A percentile compares a stretch with the other conserved stretches of the same genome.
These are phyloP conservation scores for Penicillium paradoxum DNA, from an alignment of 495 filamentous ascomycete species.

Conservation along the genomic window DNA sequence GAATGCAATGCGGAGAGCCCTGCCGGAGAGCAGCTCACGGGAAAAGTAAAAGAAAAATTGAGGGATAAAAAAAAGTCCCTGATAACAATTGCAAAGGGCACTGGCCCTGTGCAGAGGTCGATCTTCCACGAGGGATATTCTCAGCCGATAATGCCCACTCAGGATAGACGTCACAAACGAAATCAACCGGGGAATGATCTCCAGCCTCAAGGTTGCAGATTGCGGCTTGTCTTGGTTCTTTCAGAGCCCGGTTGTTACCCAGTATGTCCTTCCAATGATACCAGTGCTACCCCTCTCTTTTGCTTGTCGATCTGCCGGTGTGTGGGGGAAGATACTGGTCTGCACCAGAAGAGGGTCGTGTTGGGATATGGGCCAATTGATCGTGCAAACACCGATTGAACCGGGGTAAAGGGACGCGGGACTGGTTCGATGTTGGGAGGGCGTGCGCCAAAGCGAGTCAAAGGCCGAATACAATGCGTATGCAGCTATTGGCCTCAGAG, in stretches of 20 bases:
- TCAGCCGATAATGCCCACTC: constrained; percentile 19
- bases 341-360: constrained; percentile 25
- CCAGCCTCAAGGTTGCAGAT: constrained; percentile 19
- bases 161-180: constrained; percentile 20
- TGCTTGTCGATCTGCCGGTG: constrained; percentile 33
- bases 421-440: constrained; percentile 9
- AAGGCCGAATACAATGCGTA: constrained; percentile 14
- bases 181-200: constrained; percentile 19
- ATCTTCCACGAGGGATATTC: constrained; percentile 14
- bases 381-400: constrained; percentile 21
- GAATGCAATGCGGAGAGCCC: constrained; percentile 45
- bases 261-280: constrained; percentile 17
- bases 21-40: constrained; percentile 43
- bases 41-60: constrained; percentile 8
- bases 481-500: constrained; percentile 16
- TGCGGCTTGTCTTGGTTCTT: constrained; percentile 19
- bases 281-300: constrained; percentile 31
- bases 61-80: constrained; percentile 23
- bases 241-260: constrained; percentile 17
- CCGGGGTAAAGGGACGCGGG: constrained; percentile 13
- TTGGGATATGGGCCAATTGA: constrained; percentile 38
- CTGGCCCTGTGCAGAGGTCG: constrained; percentile 33
- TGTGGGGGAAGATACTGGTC: constrained; percentile 40
- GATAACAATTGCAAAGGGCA: constrained; percentile 39
- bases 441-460: constrained; percentile 15